These are phyloP conservation scores for Inga leiocalycina DNA, from an alignment of 306 rosid genomes.

Conservation along the genomic window DNA sequence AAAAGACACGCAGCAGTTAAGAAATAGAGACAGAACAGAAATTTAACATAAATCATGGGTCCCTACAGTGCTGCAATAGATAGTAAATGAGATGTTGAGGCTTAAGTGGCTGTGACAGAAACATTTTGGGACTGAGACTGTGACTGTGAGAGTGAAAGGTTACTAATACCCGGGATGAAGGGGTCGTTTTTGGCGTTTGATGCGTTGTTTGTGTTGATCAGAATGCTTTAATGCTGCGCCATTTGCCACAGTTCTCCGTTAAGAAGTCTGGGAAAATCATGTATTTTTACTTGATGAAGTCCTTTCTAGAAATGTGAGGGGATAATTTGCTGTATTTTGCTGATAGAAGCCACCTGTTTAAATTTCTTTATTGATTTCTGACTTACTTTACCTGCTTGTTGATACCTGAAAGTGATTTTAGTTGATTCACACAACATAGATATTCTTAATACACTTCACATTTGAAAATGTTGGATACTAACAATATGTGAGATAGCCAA, in stretches of 20 bases:
- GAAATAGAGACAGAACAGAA: neutral
- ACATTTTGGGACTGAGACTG: neutral
- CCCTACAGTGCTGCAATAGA: neutral
- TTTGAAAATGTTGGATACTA: neutral
- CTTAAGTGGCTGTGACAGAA: neutral
- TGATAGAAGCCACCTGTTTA: neutral
- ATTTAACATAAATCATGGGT: neutral
- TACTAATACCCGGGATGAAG: neutral
- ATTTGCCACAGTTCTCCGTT: neutral
- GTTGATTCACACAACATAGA: neutral
- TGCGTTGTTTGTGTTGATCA: neutral
- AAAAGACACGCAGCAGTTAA: neutral
- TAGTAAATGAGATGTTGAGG: neutral
- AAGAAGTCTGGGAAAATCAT: neutral
- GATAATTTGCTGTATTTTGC: neutral
- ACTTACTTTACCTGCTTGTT: neutral
- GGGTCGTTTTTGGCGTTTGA: neutral
- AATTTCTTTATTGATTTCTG: neutral
- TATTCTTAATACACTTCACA: neutral
- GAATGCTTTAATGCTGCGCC: neutral
- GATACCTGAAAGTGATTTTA: neutral
- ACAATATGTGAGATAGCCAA: neutral
- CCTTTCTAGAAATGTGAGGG: neutral
- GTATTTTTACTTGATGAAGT: neutral
- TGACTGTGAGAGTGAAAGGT: neutral